These are phyloP conservation scores for Psilocybe tampanensis DNA, from an alignment of 768 basidiomycete species.

Conservation along the genomic window DNA sequence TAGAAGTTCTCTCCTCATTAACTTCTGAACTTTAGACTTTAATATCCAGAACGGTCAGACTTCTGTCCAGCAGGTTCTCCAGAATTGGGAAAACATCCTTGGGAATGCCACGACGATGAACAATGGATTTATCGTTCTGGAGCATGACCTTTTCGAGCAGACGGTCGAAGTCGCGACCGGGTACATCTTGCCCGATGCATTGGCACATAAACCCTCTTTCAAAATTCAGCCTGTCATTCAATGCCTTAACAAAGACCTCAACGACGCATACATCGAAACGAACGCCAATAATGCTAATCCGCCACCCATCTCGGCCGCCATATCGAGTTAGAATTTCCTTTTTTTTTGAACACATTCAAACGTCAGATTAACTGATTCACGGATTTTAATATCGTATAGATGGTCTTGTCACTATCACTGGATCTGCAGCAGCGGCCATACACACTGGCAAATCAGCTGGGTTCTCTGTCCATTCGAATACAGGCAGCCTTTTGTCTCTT, in stretches of 20 bases:
- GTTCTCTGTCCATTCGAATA: background rate
- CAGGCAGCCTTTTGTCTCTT: slow-evolving; percentile 5
- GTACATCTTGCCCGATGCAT: slow-evolving; percentile 82
- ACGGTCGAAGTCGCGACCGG: slow-evolving; percentile 84
- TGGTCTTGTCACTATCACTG: slow-evolving; percentile 17
- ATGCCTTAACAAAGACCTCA: slow-evolving; percentile 61
- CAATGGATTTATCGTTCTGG: slow-evolving; percentile 88
- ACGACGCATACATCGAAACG: slow-evolving; percentile 84
- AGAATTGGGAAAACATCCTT: slow-evolving; percentile 77
- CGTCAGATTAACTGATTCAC: background rate
- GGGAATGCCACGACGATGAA: slow-evolving; percentile 55
- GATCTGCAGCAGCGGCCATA: slow-evolving; percentile 4
- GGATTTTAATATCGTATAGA: slow-evolving; percentile 1
- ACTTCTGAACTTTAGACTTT: slow-evolving; percentile 55
- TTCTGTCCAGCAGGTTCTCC: slow-evolving; percentile 58
- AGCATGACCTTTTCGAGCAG: slow-evolving; percentile 86
- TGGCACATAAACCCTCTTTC: slow-evolving; percentile 67
- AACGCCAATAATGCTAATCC: slow-evolving; percentile 72
- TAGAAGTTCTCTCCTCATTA: background rate
- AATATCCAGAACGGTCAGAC: slow-evolving; percentile 70
- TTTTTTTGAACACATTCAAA: background rate
- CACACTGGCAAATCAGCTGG: slow-evolving; percentile 5
- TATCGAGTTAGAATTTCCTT: slow-evolving; percentile 13
- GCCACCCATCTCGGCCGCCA: slow-evolving; percentile 33
- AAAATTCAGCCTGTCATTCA: slow-evolving; percentile 72